Conservation (phyloP, 2,329 filamentous ascomycete genomes). For the Orbilia oligospora region DNA sequence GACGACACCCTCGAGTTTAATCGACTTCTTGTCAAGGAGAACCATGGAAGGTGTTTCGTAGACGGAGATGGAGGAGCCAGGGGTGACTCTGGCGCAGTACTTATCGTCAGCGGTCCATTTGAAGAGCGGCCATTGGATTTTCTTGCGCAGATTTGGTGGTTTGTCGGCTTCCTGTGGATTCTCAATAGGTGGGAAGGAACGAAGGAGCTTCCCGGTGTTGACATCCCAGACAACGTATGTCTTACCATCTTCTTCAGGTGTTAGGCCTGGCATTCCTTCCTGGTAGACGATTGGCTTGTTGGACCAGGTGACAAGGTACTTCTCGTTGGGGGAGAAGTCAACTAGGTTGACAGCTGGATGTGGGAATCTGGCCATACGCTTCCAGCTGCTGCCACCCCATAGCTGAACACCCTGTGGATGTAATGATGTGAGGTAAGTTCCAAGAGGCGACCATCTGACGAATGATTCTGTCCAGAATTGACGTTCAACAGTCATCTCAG, state of each 20-base stretch:
- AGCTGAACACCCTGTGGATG: constrained; percentile 97
- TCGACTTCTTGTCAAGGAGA: constrained; percentile 87
- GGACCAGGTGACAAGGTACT: constrained; percentile 96
- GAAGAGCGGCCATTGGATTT: constrained; percentile 98
- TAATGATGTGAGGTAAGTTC: constrained; percentile 93
- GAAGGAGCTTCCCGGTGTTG: constrained; percentile 86
- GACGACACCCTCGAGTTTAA: constrained; percentile 96
- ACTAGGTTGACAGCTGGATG: constrained; percentile 96
- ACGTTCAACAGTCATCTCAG: constrained; percentile 90
- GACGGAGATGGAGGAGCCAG: constrained; percentile 88
- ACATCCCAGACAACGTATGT: constrained; percentile 99
- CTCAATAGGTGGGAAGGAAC: constrained; percentile 94
- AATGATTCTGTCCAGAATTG: constrained; percentile 98
- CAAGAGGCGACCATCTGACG: constrained; percentile 96
- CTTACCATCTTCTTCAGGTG: constrained; percentile 95
- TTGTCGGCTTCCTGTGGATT: constrained; percentile 75
- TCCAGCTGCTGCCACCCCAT: constrained; percentile 93
- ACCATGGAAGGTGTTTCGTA: constrained; percentile 93
- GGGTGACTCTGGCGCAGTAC: constrained; percentile 92
- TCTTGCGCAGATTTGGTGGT: constrained; percentile 79
- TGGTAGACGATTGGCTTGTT: constrained; percentile 92
- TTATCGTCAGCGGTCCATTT: constrained; percentile 99
- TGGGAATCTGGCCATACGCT: constrained; percentile 89
- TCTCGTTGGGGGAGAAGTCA: constrained; percentile 93
- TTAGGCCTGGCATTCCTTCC: constrained; percentile 86